phyloP scores from a whole-genome alignment of 192 early-diverging fungal genomes.

The Helicostylum pulchrum region DNA sequence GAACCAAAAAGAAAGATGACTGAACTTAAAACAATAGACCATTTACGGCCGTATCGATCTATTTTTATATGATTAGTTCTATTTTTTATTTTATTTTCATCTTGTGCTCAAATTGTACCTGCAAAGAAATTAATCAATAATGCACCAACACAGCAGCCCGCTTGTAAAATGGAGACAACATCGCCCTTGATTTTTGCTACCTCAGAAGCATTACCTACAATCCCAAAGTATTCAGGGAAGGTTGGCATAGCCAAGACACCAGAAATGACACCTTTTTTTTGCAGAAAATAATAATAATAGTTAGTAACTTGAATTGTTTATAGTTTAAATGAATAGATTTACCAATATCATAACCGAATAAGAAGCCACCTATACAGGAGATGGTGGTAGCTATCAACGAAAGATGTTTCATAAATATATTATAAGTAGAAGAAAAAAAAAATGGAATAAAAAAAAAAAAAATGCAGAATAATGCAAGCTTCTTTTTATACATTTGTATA shows the following conservation, averaged over 20 bases:
- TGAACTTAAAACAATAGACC: constrained; percentile 50
- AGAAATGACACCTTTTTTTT: constrained; percentile 50
- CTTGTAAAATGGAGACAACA: constrained; percentile 34
- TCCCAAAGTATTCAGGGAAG: constrained; percentile 33
- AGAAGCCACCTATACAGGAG: constrained; percentile 56
- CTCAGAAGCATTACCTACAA: constrained; percentile 2
- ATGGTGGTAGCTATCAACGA: constrained; percentile 39
- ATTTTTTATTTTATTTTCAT: not conserved
- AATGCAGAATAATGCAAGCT: not conserved
- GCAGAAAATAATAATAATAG: not conserved
- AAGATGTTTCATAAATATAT: constrained; percentile 21
- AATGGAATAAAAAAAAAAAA: too few species aligned
- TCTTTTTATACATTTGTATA: too few species aligned
- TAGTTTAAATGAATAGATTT: not conserved
- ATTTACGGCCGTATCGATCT: constrained; percentile 57
- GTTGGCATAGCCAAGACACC: constrained; percentile 58
- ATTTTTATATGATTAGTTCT: constrained; percentile 18
- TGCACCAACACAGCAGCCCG: constrained; percentile 42
- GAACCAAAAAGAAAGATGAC: constrained; percentile 63
- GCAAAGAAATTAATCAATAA: constrained; percentile 39
- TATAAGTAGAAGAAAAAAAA: too few species aligned
- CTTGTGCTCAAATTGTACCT: constrained; percentile 17
- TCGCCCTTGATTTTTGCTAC: constrained; percentile 16
- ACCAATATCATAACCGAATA: constrained; percentile 42
- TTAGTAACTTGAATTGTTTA: not conserved